Conservation (phyloP, 75 land plant species). For the Cupressus sempervirens region DNA sequence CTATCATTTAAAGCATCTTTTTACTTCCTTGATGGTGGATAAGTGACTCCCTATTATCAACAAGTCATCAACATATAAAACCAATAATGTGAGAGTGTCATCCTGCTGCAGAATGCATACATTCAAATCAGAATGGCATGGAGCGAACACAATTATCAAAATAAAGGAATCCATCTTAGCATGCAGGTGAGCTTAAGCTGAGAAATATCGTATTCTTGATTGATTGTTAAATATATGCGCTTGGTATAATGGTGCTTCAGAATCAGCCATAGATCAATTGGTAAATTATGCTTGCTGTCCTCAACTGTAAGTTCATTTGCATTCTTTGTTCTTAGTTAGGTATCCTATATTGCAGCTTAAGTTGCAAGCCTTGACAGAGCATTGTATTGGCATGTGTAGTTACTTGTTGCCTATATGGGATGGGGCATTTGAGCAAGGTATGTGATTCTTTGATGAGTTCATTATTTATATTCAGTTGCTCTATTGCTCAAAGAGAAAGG, state of each 20-base stretch:
- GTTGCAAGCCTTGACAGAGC: neutral
- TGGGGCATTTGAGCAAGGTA: neutral
- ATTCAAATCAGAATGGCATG: too few species aligned
- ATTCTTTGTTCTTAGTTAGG: neutral
- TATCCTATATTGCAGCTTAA: neutral
- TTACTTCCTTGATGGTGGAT: too few species aligned
- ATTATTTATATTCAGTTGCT: neutral
- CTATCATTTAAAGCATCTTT: too few species aligned
- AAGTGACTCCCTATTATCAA: too few species aligned
- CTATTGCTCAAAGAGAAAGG: neutral
- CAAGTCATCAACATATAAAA: too few species aligned
- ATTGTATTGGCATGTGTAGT: neutral
- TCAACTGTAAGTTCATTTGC: neutral
- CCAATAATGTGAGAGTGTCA: too few species aligned
- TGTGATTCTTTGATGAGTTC: neutral
- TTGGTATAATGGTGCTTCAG: neutral
- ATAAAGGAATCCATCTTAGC: too few species aligned
- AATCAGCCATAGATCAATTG: too few species aligned
- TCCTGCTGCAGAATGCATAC: too few species aligned
- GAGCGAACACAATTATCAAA: too few species aligned
- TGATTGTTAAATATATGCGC: neutral
- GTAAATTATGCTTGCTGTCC: neutral
- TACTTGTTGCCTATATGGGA: neutral
- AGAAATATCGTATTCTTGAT: neutral
- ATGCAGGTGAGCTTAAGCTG: too few species aligned